These are phyloP conservation scores for Phytophthora fragariaefolia DNA, from an alignment of 352 stramenopile species.

Conservation along the genomic window DNA sequence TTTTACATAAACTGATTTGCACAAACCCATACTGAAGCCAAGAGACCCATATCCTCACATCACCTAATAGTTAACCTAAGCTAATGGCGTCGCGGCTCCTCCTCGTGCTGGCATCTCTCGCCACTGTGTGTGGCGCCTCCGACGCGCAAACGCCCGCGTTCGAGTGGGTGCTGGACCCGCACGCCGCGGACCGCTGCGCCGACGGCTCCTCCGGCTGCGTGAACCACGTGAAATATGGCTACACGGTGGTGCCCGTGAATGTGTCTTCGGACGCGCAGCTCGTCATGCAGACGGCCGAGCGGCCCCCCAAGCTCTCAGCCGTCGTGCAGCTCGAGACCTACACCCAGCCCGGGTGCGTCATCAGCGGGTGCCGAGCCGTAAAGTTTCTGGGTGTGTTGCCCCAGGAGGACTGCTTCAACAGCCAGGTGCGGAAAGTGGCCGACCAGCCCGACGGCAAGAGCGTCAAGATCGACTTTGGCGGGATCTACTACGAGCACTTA, in stretches of 20 bases:
- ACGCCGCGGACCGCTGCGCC: constrained; percentile 46
- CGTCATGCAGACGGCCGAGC: constrained; percentile 48
- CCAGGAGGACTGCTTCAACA: constrained; percentile 59
- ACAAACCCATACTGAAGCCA: not conserved
- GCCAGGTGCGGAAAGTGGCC: constrained; percentile 34
- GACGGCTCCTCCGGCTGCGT: constrained; percentile 39
- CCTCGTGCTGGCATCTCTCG: constrained; percentile 8
- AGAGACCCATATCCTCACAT: too few species aligned
- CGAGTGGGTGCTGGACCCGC: constrained; percentile 51
- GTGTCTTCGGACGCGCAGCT: constrained; percentile 39
- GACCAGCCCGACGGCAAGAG: constrained; percentile 49
- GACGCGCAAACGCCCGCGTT: constrained; percentile 34
- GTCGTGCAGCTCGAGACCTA: constrained; percentile 52
- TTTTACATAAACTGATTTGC: too few species aligned
- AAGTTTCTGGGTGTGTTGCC: constrained; percentile 45
- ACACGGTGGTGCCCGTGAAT: constrained; percentile 51
- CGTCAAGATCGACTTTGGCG: constrained; percentile 54
- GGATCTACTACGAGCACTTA: constrained; percentile 66
- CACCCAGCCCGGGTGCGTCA: constrained; percentile 57
- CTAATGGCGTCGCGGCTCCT: constrained; percentile 3
- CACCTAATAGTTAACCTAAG: not conserved
- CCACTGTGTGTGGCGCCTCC: not conserved
- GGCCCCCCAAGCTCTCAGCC: constrained; percentile 41
- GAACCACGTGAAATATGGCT: constrained; percentile 63
- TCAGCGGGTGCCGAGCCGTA: constrained; percentile 46